These are phyloP conservation scores for Epichloe baconii DNA, from an alignment of 2,329 filamentous ascomycete genomes.

Conservation along the genomic window DNA sequence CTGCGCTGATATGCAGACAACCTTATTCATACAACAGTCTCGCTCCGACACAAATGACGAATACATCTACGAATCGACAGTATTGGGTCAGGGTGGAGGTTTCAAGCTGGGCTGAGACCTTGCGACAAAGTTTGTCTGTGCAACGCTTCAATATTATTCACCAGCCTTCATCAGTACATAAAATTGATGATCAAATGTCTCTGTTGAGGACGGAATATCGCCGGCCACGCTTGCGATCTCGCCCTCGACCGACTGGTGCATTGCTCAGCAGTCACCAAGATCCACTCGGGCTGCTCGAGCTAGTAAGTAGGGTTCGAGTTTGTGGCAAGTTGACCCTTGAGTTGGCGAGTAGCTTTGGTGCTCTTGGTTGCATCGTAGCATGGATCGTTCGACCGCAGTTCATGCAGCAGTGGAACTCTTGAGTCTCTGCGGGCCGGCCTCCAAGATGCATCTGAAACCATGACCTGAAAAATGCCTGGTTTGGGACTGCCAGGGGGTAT, in stretches of 20 bases:
- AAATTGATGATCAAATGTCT: constrained; percentile 3
- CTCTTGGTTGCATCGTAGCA: constrained; percentile 59
- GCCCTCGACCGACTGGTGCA: not conserved
- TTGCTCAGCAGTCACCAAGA: constrained; percentile 42
- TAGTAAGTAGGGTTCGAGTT: constrained; percentile 52
- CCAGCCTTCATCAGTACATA: not conserved
- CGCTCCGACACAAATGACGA: not conserved
- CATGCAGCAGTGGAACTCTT: constrained; percentile 7
- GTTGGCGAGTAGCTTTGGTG: constrained; percentile 58
- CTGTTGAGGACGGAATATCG: constrained; percentile 4
- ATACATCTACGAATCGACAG: constrained; percentile 6
- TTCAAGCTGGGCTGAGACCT: constrained; percentile 24
- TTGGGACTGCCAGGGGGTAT: not conserved
- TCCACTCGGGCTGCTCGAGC: constrained; percentile 63
- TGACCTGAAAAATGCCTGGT: not conserved
- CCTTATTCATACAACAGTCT: not conserved
- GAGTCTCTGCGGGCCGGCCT: not conserved
- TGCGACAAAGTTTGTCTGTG: constrained; percentile 22
- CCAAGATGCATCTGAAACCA: not conserved
- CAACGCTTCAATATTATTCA: constrained; percentile 15
- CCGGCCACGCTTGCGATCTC: not conserved
- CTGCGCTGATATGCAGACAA: constrained; percentile 2
- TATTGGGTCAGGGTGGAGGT: constrained; percentile 21
- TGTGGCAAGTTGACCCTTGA: constrained; percentile 58
- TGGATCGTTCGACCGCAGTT: constrained; percentile 34